Evolutionary conservation across 306 rosid genomes (phyloP), one percentile per base, ranked within the genome.

Genomic region (Hippophae tibetana): DNA sequence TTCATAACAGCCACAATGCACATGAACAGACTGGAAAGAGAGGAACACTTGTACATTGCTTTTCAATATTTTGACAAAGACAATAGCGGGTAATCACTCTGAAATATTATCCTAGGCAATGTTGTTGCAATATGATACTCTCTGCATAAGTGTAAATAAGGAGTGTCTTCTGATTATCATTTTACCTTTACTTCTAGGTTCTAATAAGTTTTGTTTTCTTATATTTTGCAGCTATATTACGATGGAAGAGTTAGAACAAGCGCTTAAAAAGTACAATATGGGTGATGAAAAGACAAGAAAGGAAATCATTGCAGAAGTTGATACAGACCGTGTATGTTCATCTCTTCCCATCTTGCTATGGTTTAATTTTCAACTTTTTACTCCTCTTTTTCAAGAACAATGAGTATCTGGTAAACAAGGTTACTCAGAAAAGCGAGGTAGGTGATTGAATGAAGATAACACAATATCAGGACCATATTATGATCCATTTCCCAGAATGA

Each of bases 1-100:
- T 90, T 90, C 69, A 90, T 87, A 78, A 81, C 96, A 3, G 98
- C 98, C 18, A 90, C 96, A 7, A 87, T 90, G 98, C 96, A 87
- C 81, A 79, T 87, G 82, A 90, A 90, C 66, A 79, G 98, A 85
- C 56, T 87, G 84, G 98, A 90, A 71, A 87, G 89, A 76, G 95
- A 87, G 77, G 96, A 90, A 43, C 98, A 83, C 81, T 70, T 90
- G 62, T 90, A 81, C 69, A 90, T 61, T 69, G 98, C 98, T 69
- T 90, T 90, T 52, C 92, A 85, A 65, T 87, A 90, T 76, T 90
- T 90, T 62, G 98, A 87, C 78, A 63, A 78, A 66, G 98, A 90
- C 75, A 78, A 73, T 69, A 87, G 96, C 92, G 98, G 98, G 98
- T 90, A 76, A 74, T 63, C 47, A 49, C 51, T 52, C 9, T 31